These are phyloP conservation scores for Aegilops bicornis DNA, from an alignment of 176 grass and related monocot species.

Conservation along the genomic window DNA sequence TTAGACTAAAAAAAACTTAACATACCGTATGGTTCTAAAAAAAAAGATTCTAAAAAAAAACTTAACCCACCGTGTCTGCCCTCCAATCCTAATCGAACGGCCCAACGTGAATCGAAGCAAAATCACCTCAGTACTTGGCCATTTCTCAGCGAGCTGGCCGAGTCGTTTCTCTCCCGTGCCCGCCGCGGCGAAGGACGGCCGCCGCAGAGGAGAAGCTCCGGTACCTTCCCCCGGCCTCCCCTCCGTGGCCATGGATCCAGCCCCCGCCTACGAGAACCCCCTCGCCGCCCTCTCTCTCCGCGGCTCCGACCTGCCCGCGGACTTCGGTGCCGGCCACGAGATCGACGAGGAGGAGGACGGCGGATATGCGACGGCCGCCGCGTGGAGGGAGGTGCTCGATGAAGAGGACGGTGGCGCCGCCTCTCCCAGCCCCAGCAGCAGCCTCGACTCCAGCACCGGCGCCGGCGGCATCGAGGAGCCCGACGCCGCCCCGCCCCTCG, in stretches of 20 bases:
- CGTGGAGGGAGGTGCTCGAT: slow-evolving; percentile 32
- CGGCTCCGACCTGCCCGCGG: slow-evolving; percentile 48
- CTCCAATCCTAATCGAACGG: no score
- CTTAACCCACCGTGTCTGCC: no score
- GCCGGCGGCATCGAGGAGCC: slow-evolving; percentile 54
- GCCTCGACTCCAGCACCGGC: slow-evolving; percentile 61
- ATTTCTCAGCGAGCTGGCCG: no score
- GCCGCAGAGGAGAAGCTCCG: no score
- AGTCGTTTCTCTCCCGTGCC: no score
- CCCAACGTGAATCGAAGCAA: no score
- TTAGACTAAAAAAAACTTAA: no score
- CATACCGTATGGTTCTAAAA: no score
- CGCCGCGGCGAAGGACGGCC: no score
- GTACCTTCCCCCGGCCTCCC: no score
- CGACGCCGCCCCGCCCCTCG: not conserved
- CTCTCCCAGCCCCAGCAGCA: slow-evolving; percentile 70
- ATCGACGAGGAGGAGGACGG: slow-evolving; percentile 33
- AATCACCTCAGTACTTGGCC: no score
- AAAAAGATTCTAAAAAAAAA: no score
- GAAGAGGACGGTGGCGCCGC: slow-evolving; percentile 34
- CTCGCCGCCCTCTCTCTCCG: slow-evolving; percentile 41
- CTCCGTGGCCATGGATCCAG: not conserved
- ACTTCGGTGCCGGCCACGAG: slow-evolving; percentile 43
- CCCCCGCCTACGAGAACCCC: not conserved
- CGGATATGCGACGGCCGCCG: slow-evolving; percentile 38